These are phyloP conservation scores for Botrytis fragariae DNA, from an alignment of 2,329 filamentous ascomycete genomes.

Conservation along the genomic window DNA sequence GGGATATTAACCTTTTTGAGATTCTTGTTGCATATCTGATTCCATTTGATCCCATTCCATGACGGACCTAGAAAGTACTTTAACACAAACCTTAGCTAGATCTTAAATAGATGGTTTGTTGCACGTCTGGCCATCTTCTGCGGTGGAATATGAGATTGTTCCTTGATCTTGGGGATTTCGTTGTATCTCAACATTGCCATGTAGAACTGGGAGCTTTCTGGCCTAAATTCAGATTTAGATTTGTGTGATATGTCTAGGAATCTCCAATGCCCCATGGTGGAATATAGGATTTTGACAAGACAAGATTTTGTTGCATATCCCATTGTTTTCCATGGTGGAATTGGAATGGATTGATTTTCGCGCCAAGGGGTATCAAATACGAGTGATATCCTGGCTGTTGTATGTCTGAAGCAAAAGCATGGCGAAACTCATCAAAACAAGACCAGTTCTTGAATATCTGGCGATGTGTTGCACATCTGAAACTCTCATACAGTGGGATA, in stretches of 20 bases:
- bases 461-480: background rate
- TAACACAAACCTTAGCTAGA: too few relatives aligned
- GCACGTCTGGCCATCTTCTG: background rate
- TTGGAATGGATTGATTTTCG: background rate
- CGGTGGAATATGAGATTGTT: background rate
- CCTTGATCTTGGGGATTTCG: rapidly evolving
- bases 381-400: too few relatives aligned
- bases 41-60: background rate
- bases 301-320: background rate
- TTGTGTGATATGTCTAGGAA: background rate
- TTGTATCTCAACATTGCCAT: background rate
- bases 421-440: background rate
- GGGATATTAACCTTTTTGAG: too few relatives aligned
- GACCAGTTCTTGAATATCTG: background rate
- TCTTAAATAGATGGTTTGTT: background rate
- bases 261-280: background rate
- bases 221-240: background rate
- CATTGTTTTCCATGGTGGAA: background rate
- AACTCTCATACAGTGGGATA: background rate
- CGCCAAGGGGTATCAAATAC: too few relatives aligned
- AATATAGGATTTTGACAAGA: background rate
- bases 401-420: background rate
- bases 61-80: background rate
- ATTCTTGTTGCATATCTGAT: background rate
- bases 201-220: background rate